Evolutionary conservation across 768 basidiomycete species (phyloP).

Genomic region (Dictyophora rubrovolvata): DNA sequence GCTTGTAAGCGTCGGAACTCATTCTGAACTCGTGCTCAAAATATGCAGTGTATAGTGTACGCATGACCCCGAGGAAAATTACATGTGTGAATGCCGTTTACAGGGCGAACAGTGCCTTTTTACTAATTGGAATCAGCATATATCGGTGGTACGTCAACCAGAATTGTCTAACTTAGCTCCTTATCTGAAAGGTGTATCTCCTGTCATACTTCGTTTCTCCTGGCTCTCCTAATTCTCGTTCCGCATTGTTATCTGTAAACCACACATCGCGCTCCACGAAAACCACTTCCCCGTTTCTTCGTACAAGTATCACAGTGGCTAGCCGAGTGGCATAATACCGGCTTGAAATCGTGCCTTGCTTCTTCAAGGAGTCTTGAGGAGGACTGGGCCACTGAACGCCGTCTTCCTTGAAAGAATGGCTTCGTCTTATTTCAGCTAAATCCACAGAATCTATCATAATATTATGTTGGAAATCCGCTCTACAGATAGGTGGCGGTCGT

Average conservation of each 20-base stretch:
- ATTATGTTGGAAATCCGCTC: conserved; percentile 1
- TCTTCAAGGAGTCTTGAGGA: background rate
- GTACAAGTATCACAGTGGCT: conserved; percentile 61
- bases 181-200: background rate
- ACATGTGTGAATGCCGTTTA: no score
- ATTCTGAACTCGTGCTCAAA: no score
- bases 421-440: background rate
- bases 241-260: conserved; percentile 32
- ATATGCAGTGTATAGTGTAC: no score
- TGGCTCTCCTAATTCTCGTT: conserved; percentile 25
- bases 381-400: background rate
- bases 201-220: background rate
- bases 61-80: no score
- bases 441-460: conserved; percentile 6
- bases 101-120: no score
- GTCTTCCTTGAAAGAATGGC: background rate
- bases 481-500: background rate
- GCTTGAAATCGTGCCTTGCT: background rate
- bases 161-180: background rate
- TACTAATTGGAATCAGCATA: no score
- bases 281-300: conserved; percentile 44
- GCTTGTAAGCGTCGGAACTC: no score
- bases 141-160: no score
- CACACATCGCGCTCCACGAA: conserved; percentile 71
- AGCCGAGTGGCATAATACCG: conserved; percentile 57